Conservation (phyloP, 352 stramenopile species). For the Thalassiosira exigua region DNA sequence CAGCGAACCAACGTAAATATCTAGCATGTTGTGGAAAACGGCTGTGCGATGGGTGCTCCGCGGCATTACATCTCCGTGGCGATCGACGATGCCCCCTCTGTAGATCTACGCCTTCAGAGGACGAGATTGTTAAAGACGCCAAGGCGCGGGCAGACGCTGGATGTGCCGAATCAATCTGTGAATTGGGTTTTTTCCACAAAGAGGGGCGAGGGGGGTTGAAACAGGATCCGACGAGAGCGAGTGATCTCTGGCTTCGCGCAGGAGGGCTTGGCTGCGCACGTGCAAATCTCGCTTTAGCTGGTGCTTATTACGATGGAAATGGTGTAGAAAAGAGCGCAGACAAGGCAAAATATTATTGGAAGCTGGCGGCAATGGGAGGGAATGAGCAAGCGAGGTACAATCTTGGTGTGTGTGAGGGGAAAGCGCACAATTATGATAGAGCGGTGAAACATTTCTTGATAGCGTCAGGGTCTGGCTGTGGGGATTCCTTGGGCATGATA, state of each 20-base stretch:
- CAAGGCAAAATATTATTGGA: conserved; percentile 26
- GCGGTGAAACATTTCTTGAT: conserved; percentile 18
- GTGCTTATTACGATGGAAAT: neutral
- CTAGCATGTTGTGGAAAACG: conserved; percentile 16
- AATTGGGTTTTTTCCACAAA: neutral
- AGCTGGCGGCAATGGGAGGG: conserved; percentile 28
- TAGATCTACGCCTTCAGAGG: neutral
- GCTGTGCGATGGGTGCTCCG: conserved; percentile 12
- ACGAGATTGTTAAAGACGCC: neutral
- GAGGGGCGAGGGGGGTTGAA: neutral
- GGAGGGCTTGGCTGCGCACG: neutral
- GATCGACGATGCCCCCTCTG: conserved; percentile 18
- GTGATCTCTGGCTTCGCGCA: conserved; percentile 10
- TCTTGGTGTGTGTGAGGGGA: neutral
- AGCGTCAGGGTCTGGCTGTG: neutral
- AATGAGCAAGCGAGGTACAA: conserved; percentile 16
- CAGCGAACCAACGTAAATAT: neutral
- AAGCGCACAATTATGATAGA: neutral
- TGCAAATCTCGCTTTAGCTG: conserved; percentile 4
- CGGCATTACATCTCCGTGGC: neutral
- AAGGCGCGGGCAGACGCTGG: neutral
- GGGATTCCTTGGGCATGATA: neutral
- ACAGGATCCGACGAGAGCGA: conserved; percentile 1
- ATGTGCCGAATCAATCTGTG: neutral
- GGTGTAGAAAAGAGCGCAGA: conserved; percentile 19